These are phyloP conservation scores for Ophiocordyceps camponoti-saundersi DNA, from an alignment of 2,329 filamentous ascomycete species.

Conservation along the genomic window DNA sequence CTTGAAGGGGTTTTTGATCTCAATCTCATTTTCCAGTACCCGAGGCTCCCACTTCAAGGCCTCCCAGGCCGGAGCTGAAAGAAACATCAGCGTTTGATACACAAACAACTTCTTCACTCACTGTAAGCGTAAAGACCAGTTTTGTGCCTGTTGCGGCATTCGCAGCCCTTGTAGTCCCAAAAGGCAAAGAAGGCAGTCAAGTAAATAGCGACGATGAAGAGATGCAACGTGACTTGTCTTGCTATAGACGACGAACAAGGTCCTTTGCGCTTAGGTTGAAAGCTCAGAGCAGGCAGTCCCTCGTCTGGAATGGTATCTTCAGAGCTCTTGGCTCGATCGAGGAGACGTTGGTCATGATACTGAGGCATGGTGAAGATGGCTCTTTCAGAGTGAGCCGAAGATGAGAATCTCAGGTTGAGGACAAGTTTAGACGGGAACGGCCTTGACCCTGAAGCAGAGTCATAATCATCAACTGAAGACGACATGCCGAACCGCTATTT, in stretches of 20 bases:
- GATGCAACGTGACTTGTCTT: conserved; percentile 1
- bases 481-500: neutral
- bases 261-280: neutral
- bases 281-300: neutral
- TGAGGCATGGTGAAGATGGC: neutral
- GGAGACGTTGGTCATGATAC: neutral
- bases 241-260: neutral
- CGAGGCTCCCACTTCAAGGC: conserved; percentile 1
- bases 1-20: conserved; percentile 1
- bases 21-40: conserved; percentile 1
- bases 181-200: conserved; percentile 1
- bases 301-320: neutral
- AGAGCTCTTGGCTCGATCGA: neutral
- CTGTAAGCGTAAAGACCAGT: conserved; percentile 1
- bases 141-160: neutral
- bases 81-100: neutral
- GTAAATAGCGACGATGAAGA: conserved; percentile 1
- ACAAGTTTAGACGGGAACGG: neutral
- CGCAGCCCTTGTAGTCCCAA: neutral
- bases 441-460: neutral
- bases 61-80: conserved; percentile 2
- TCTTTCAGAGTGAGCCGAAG: neutral
- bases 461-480: neutral
- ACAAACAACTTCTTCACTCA: neutral
- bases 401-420: no score